These are phyloP conservation scores for Entomortierella chlamydospora DNA, from an alignment of 192 early-diverging fungal species.

Conservation along the genomic window DNA sequence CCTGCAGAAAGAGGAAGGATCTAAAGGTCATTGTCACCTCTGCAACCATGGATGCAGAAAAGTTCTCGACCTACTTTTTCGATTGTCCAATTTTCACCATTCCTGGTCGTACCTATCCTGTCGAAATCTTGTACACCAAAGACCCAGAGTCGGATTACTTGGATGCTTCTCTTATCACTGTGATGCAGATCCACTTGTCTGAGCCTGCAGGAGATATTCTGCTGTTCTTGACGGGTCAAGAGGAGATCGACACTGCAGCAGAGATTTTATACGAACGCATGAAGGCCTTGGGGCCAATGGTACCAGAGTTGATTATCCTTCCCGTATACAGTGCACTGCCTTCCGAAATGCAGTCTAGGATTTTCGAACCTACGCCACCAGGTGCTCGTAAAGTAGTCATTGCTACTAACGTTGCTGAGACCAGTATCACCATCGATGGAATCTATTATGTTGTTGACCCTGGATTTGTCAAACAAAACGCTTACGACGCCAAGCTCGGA, in stretches of 20 bases:
- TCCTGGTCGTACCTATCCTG: constrained; percentile 94
- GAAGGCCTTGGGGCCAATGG: constrained; percentile 75
- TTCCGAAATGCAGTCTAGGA: constrained; percentile 93
- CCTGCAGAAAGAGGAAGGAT: constrained; percentile 83
- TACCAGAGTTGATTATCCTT: constrained; percentile 83
- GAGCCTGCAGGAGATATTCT: constrained; percentile 95
- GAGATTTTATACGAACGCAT: constrained; percentile 79
- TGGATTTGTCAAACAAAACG: constrained; percentile 97
- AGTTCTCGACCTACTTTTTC: constrained; percentile 91
- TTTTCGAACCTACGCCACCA: constrained; percentile 92
- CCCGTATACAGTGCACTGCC: constrained; percentile 97
- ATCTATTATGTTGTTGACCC: constrained; percentile 96
- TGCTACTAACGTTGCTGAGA: constrained; percentile 99
- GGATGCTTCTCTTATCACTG: constrained; percentile 91
- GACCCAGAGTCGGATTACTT: constrained; percentile 96
- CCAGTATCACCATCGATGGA: constrained; percentile 97
- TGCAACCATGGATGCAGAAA: constrained; percentile 94
- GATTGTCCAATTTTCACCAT: constrained; percentile 96
- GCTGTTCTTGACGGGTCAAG: constrained; percentile 97
- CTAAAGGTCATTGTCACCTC: constrained; percentile 95
- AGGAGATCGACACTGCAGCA: constrained; percentile 93
- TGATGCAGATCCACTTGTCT: constrained; percentile 97
- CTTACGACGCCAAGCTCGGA: constrained; percentile 95
- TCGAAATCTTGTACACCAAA: constrained; percentile 94
- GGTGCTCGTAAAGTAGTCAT: constrained; percentile 91